Base-by-base conservation (phyloP, 2,329 filamentous ascomycete species). In the Talaromyces sp. region DNA sequence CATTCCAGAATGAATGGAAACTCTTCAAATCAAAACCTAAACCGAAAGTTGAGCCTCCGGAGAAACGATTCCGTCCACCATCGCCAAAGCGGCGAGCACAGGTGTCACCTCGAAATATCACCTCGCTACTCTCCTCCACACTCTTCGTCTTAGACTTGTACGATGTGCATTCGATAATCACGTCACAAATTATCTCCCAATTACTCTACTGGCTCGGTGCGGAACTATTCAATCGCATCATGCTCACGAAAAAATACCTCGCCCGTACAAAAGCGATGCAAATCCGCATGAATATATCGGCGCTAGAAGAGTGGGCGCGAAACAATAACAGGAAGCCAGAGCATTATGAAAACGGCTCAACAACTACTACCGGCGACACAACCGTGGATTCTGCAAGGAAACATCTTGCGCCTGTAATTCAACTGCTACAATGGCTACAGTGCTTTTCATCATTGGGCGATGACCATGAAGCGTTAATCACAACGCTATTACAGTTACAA, bases 191-290 rank as follows among this genome's bases (percentile, higher is more conserved):
- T 65, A 82, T 97, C 31, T 91, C 93, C 3, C 95, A 99, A 74
- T 84, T 99, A 1, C 84, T 98, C 52, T 99, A 97, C 80, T 99
- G 95, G 95, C 85, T 99, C 16, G 91, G 93, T 7, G 92, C 94
- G 0, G 95, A 99, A 78, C 86, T 98, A 9, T 99, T 99, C 82
- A 99, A 99, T 77, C 90, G 94, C 65, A 91, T 99, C 77, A 97
- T 99, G 91, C 94, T 91, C 35, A 97, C 96, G 73, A 88, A 92
- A 69, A 93, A 94, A 75, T 99, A 97, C 73, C 84, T 99, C 10
- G 94, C 95, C 6, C 87, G 95, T 62, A 99, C 95, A 19, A 99
- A 99, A 78, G 95, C 95, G 3, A 99, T 99, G 95, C 95, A 99
- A 76, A 98, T 99, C 71, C 91, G 95, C 70, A 98, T 99, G 93